phyloP scores from a whole-genome alignment of 2,329 filamentous ascomycete species.

The Lecanicillium sp. region DNA sequence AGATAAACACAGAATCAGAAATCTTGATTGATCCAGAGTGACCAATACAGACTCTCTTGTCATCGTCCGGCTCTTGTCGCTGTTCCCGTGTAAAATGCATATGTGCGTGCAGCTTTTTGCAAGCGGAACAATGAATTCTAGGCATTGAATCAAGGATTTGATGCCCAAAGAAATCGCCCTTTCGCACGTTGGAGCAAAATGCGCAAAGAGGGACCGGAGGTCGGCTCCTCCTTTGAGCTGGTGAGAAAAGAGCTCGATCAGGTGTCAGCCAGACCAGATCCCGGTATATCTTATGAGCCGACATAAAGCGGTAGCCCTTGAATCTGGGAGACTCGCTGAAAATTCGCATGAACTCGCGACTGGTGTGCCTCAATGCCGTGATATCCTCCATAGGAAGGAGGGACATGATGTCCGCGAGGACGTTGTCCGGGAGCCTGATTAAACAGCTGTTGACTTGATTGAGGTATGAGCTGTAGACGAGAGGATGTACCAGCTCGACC shows the following conservation, averaged over 20 bases:
- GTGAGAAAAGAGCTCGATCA: neutral
- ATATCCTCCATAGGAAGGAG: neutral
- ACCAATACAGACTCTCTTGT: neutral
- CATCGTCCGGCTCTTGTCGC: neutral
- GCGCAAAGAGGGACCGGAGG: neutral
- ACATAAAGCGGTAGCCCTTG: neutral
- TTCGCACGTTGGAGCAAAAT: neutral
- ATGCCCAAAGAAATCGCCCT: neutral
- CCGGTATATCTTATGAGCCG: neutral
- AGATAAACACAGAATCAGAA: neutral
- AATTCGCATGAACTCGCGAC: neutral
- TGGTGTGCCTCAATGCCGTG: neutral
- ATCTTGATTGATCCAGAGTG: neutral
- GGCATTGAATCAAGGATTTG: neutral
- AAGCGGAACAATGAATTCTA: neutral
- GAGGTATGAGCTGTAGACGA: neutral
- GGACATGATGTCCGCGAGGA: neutral
- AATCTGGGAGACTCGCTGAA: constrained; percentile 6
- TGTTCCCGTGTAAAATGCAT: neutral
- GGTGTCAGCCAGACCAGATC: neutral
- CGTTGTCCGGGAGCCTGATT: neutral
- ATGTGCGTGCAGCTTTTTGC: neutral
- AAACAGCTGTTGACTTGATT: neutral
- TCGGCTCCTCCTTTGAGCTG: neutral
- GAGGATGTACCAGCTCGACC: no score